Evolutionary conservation across 768 basidiomycete species (phyloP), one percentile per base, ranked within the genome.

Genomic region (Termitomyces sp.): DNA sequence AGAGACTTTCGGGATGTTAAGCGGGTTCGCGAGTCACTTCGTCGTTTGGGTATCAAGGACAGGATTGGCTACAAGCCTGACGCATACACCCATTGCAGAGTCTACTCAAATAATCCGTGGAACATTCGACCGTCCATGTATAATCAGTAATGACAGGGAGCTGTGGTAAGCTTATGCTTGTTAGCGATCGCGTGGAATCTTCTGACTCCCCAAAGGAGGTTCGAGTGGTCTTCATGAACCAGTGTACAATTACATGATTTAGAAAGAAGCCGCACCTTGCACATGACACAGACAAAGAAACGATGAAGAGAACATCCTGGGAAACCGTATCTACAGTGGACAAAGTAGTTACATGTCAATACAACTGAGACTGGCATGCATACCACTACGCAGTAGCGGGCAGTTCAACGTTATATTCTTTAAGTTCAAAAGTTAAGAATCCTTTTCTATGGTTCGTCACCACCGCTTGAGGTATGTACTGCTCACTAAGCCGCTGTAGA

Each of bases 61-160:
- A 62, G 48, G 40, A 67, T 69, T 46, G 52, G 60, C 14, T 66
- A 66, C 51, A 70, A 70, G 57, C 60, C 66, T 12, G 60, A 67
- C 32, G 59, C 61, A 10, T 70, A 64, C 52, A 65, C 62, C 15
- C 7, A 59, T 40, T 65, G 62, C 42, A 17, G 25, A 2, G 20
- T 58, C 70, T 42, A 31, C 9, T 15, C 38, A 4, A 11, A 17
- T 0, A 42, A 54, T 15, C 15, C 15, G 38, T 54, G 53, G 53
- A 17, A 31, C 11, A 54, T 54, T 42, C 38, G 53, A 9, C 53
- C 38, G 15, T 17, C 38, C 8, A 40, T 17, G n/a, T 17, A 40
- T 10, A 12, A 8, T 1, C 25, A 42, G 37, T 54, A 42, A 38
- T 37, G 14, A 12, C n/a, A 32, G 8, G 31, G 8, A 20, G 34